phyloP scores from a whole-genome alignment of 208 protist species.

The Phytomonas sp. region DNA sequence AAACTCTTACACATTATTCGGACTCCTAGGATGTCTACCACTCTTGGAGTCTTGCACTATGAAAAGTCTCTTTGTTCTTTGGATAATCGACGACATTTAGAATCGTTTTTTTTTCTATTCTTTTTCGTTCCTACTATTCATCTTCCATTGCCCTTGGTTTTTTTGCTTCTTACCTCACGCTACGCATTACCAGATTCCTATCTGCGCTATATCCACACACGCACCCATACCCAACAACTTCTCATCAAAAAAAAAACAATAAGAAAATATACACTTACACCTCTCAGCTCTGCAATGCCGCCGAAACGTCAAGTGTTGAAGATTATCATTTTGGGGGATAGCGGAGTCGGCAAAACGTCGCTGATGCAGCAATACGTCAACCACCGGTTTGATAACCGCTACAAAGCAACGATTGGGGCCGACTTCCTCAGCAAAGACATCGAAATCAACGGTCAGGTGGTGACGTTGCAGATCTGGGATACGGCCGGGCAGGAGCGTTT shows the following conservation, averaged over 20 bases:
- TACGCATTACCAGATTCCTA: not conserved
- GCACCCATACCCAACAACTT: too few relatives aligned
- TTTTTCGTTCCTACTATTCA: slow-evolving; percentile 1
- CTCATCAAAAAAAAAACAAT: not conserved
- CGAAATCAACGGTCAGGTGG: slow-evolving; percentile 93
- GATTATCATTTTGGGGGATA: slow-evolving; percentile 92
- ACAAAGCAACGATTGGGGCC: slow-evolving; percentile 99
- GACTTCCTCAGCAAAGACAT: slow-evolving; percentile 99
- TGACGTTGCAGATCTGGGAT: slow-evolving; percentile 96
- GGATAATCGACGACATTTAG: too few relatives aligned
- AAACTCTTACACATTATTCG: too few relatives aligned
- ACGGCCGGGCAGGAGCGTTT: slow-evolving; percentile 98
- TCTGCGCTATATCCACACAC: not conserved
- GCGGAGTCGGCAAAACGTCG: slow-evolving; percentile 89
- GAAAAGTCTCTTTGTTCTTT: too few relatives aligned
- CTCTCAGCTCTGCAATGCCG: slow-evolving; percentile 8
- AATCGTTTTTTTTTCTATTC: slow-evolving; percentile 7
- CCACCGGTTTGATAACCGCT: slow-evolving; percentile 91
- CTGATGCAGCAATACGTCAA: slow-evolving; percentile 90
- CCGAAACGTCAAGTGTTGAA: slow-evolving; percentile 88
- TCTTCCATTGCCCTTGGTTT: not conserved
- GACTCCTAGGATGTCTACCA: too few relatives aligned
- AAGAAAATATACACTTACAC: not conserved
- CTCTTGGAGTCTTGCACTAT: too few relatives aligned
- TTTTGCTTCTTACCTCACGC: too few relatives aligned